Evolutionary conservation across 345 rosid genomes (phyloP).

Genomic region (Geranium brycei): DNA sequence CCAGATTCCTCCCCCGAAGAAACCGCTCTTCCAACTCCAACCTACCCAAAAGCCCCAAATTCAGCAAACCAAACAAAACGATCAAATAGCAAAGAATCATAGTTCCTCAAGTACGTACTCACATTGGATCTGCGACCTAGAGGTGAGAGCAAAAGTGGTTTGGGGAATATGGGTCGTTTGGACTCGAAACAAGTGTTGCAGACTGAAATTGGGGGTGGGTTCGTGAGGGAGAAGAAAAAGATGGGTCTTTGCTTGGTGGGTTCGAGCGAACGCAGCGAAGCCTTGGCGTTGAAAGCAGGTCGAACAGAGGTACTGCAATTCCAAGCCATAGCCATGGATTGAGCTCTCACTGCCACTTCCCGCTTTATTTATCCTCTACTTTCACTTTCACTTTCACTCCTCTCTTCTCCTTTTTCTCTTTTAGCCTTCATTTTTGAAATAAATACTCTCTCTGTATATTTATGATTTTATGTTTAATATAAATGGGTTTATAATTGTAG

Average conservation of each 20-base stretch:
- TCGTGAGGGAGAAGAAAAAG: slow-evolving; percentile 2
- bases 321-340: slow-evolving; percentile 23
- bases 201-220: slow-evolving; percentile 6
- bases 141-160: slow-evolving; percentile 11
- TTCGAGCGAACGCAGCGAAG: slow-evolving; percentile 7
- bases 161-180: slow-evolving; percentile 6
- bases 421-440: too few relatives aligned
- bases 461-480: too few relatives aligned
- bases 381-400: background rate
- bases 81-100: background rate
- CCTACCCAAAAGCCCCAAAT: slow-evolving; percentile 22
- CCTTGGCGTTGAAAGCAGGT: slow-evolving; percentile 10
- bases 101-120: slow-evolving; percentile 3
- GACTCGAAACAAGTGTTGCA: slow-evolving; percentile 12
- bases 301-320: slow-evolving; percentile 9
- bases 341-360: slow-evolving; percentile 13
- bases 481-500: too few relatives aligned
- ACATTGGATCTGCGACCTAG: slow-evolving; percentile 24
- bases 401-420: too few relatives aligned
- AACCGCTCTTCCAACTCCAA: slow-evolving; percentile 30
- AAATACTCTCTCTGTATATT: too few relatives aligned
- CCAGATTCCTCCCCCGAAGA: slow-evolving; percentile 42
- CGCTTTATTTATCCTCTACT: slow-evolving; percentile 5
- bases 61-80: too few relatives aligned
- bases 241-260: slow-evolving; percentile 12